phyloP scores from a whole-genome alignment of 2,329 filamentous ascomycete genomes.

The Colletotrichum gigasporum region DNA sequence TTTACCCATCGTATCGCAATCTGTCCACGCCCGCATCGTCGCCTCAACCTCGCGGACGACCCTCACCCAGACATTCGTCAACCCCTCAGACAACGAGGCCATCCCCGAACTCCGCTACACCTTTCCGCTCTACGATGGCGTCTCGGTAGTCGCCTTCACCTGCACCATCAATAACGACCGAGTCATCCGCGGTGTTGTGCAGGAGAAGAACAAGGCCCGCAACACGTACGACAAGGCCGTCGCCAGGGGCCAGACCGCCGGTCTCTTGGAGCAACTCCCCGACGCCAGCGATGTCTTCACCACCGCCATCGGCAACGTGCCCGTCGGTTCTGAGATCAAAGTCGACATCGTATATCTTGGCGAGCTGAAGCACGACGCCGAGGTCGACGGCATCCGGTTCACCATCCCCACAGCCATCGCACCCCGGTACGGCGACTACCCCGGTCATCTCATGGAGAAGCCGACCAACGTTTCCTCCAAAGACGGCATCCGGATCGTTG shows the following conservation, averaged over 20 bases:
- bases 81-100: constrained; percentile 50
- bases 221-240: constrained; percentile 68
- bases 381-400: constrained; percentile 73
- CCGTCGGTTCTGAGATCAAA: constrained; percentile 62
- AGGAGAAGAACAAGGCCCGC: constrained; percentile 71
- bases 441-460: constrained; percentile 43
- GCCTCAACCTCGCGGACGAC: constrained; percentile 59
- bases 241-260: constrained; percentile 67
- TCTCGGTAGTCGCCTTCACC: constrained; percentile 73
- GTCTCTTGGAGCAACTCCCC: constrained; percentile 69
- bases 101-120: constrained; percentile 66
- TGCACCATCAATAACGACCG: constrained; percentile 68
- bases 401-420: constrained; percentile 75
- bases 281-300: constrained; percentile 73
- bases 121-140: constrained; percentile 78
- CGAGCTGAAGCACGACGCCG: constrained; percentile 77
- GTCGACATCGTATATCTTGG: constrained; percentile 74
- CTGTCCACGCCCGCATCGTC: constrained; percentile 69
- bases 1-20: constrained; percentile 67
- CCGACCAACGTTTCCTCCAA: constrained; percentile 13
- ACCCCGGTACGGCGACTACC: constrained; percentile 69
- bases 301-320: constrained; percentile 74
- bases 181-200: constrained; percentile 71
- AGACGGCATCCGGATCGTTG: constrained; percentile 37
- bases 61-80: constrained; percentile 68